Evolutionary conservation across 345 rosid species (phyloP).

Genomic region (Murraya koenigii): DNA sequence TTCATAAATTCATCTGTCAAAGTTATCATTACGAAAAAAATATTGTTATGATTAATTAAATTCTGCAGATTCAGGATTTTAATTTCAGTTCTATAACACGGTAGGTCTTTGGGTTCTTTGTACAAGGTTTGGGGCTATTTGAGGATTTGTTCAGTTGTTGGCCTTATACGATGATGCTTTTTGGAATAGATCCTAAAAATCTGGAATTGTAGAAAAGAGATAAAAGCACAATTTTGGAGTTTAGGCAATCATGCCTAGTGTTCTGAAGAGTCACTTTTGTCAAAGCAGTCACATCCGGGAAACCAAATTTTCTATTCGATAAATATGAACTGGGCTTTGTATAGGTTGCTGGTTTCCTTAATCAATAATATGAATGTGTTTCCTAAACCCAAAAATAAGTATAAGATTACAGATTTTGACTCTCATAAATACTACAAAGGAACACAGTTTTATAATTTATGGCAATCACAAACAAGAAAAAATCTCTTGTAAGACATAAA

Average conservation of each 20-base stretch:
- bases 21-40: too few species aligned
- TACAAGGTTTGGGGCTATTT: background rate
- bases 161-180: background rate
- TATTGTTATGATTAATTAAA: too few species aligned
- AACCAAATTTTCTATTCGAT: too few species aligned
- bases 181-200: background rate
- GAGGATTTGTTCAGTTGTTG: background rate
- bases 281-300: background rate
- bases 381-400: background rate
- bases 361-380: background rate
- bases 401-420: too few species aligned
- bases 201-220: background rate
- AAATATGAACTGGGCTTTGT: too few species aligned
- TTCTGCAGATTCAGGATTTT: background rate
- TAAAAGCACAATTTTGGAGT: background rate
- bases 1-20: too few species aligned
- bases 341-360: too few species aligned
- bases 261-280: background rate
- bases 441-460: too few species aligned
- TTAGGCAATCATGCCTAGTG: background rate
- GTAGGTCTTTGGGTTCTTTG: background rate
- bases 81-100: background rate
- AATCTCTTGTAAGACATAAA: too few species aligned
- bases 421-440: too few species aligned
- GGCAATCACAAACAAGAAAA: too few species aligned